These are phyloP conservation scores for Ceratobasidium sp. DNA, from an alignment of 1,284 basidiomycete species.

Conservation along the genomic window DNA sequence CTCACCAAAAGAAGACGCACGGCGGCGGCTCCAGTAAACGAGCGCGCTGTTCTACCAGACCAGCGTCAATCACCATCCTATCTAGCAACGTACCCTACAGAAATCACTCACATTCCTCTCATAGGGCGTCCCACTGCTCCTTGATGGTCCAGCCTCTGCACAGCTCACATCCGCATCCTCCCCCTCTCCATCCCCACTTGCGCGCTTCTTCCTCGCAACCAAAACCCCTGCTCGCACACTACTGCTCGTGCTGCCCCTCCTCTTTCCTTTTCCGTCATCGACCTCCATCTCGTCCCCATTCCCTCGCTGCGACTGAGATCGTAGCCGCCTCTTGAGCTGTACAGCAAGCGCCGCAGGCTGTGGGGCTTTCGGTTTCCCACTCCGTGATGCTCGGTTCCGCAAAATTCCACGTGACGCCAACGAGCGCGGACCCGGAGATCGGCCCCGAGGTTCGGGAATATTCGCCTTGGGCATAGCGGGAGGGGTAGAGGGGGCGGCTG, in stretches of 20 bases:
- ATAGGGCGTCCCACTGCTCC: conserved; percentile 17
- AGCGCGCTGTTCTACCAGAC: conserved; percentile 36
- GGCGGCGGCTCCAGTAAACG: conserved; percentile 40
- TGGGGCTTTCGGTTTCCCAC: conserved; percentile 10
- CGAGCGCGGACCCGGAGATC: conserved; percentile 34
- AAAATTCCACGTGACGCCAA: conserved; percentile 25
- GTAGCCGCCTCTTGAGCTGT: conserved; percentile 28
- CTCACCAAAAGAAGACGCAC: conserved; percentile 41
- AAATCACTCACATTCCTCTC: conserved; percentile 32
- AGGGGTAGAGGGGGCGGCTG: background rate
- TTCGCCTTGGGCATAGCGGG: conserved; percentile 31
- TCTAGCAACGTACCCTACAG: background rate
- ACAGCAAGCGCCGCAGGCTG: conserved; percentile 19
- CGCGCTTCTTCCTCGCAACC: conserved; percentile 17
- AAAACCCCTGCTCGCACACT: conserved; percentile 19
- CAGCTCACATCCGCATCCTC: conserved; percentile 26
- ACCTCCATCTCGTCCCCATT: conserved; percentile 12
- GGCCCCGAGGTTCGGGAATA: conserved; percentile 3
- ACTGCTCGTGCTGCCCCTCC: background rate
- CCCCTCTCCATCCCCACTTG: background rate
- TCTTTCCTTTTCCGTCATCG: conserved; percentile 12
- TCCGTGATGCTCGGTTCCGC: conserved; percentile 19
- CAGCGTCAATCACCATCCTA: conserved; percentile 3
- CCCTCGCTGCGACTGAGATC: background rate
- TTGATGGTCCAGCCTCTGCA: conserved; percentile 2